Percentiles rank a stretch among this genome's conserved stretches.
phyloP scores from a whole-genome alignment of 2,329 filamentous ascomycete genomes.

The Colletotrichum spaethianum region DNA sequence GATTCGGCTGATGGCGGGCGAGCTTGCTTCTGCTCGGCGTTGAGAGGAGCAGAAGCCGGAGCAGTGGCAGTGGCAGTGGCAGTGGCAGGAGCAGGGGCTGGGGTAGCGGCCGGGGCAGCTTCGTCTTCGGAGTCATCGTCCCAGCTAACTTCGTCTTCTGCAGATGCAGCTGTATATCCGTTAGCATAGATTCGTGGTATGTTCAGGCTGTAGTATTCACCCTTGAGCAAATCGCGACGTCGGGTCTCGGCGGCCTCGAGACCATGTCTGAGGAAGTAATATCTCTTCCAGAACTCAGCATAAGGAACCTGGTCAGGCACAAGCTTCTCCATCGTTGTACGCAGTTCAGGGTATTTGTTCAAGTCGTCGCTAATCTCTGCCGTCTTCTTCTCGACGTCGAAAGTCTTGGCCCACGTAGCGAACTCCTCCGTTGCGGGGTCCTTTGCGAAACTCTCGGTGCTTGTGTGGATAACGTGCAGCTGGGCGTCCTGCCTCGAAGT shows the following conservation, averaged over 20 bases:
- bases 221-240: slow-evolving; percentile 90
- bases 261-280: slow-evolving; percentile 94
- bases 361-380: slow-evolving; percentile 85
- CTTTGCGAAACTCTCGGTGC: slow-evolving; percentile 83
- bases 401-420: slow-evolving; percentile 78
- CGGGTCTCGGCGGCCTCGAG: slow-evolving; percentile 94
- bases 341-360: slow-evolving; percentile 87
- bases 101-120: slow-evolving; percentile 48
- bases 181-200: slow-evolving; percentile 35
- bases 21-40: slow-evolving; percentile 47
- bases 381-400: slow-evolving; percentile 88
- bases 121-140: slow-evolving; percentile 78
- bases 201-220: slow-evolving; percentile 63
- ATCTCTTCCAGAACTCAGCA: slow-evolving; percentile 90
- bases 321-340: slow-evolving; percentile 92
- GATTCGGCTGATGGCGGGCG: slow-evolving; percentile 68
- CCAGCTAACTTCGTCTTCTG: slow-evolving; percentile 80
- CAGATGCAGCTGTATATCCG: slow-evolving; percentile 69
- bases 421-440: slow-evolving; percentile 85
- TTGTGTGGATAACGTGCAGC: slow-evolving; percentile 94
- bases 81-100: slow-evolving; percentile 51
- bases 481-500: slow-evolving; percentile 95
- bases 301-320: slow-evolving; percentile 97
- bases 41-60: slow-evolving; percentile 41
- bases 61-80: slow-evolving; percentile 45